Conservation (phyloP, 192 early-diverging fungal genomes). For the Glomus cerebriforme region DNA sequence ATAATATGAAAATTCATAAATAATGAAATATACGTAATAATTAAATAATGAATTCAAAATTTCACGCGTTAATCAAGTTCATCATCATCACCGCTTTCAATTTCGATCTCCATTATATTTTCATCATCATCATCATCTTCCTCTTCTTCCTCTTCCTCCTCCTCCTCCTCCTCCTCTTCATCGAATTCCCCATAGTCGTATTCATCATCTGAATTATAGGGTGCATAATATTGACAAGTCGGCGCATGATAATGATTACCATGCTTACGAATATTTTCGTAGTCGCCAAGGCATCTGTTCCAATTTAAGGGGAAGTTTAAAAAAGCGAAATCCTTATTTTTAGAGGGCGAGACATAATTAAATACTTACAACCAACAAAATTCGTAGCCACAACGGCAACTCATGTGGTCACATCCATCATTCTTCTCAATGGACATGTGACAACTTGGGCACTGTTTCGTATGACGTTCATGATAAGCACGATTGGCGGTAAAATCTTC, state of each 20-base stretch:
- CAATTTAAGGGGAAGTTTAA: constrained; percentile 4
- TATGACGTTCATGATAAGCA: constrained; percentile 23
- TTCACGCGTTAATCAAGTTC: too few species aligned
- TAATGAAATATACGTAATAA: too few species aligned
- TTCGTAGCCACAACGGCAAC: constrained; percentile 22
- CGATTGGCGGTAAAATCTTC: constrained; percentile 15
- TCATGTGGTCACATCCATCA: constrained; percentile 27
- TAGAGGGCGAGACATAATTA: neutral
- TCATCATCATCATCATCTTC: neutral
- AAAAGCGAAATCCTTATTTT: neutral
- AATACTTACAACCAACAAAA: constrained; percentile 31
- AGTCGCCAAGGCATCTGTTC: constrained; percentile 21
- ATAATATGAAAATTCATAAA: too few species aligned
- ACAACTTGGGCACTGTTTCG: constrained; percentile 23
- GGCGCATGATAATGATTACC: constrained; percentile 22
- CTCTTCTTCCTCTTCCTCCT: neutral
- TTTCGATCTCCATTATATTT: neutral
- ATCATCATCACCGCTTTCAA: neutral
- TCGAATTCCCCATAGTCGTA: neutral
- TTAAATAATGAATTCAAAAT: too few species aligned
- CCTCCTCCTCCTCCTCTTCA: neutral
- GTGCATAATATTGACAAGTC: constrained; percentile 29
- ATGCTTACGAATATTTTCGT: constrained; percentile 8
- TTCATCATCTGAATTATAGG: constrained; percentile 12
- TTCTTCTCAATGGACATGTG: constrained; percentile 16